Evolutionary conservation across 1,139 yeast species (phyloP), one percentile per base, ranked within the genome.

Genomic region (Blastobotrys proliferans): DNA sequence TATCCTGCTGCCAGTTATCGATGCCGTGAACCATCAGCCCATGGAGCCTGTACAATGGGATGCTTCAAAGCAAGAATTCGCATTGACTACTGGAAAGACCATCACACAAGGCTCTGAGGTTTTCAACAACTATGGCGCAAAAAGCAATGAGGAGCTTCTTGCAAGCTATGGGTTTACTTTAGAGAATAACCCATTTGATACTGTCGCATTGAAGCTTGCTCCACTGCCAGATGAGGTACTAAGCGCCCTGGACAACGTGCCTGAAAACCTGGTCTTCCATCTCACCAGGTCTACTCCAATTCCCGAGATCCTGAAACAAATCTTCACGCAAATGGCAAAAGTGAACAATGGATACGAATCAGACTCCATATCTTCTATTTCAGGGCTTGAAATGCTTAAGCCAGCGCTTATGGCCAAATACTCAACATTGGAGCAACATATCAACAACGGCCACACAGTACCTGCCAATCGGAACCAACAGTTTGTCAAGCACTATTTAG

Each of bases 111-210:
- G 77, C 0, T 56, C 58, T 3, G 83, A 86, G 56, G 54, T 87
- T 1, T 81, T 63, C 60, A 87, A 88, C 60, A 87, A 85, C 61
- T 88, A 90, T 61, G 97, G 97, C 1, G 76, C 80, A 47, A 88
- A 87, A 58, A 82, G 94, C 0, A 88, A 88, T 57, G 87, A 83
- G 55, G 95, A 86, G 53, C 67, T 82, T 19, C 51, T 75, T 26
- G 54, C 66, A 28, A 75, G 74, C 2, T 75, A 75, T 54, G 97
- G 96, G 0, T 87, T 87, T 63, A 77, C 81, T 19, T 43, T 83
- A 2, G 74, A 75, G 18, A 64, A 74, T 32, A 87, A 86, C 56
- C 60, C 66, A 1, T 75, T 76, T 36, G 96, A 88, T 53, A 64
- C 76, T 2, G 79, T 83, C 1, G 78, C 83, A 0, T 65, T 78